phyloP scores from a whole-genome alignment of 805 yeast species.

The Debaryomyces tyrocola region DNA sequence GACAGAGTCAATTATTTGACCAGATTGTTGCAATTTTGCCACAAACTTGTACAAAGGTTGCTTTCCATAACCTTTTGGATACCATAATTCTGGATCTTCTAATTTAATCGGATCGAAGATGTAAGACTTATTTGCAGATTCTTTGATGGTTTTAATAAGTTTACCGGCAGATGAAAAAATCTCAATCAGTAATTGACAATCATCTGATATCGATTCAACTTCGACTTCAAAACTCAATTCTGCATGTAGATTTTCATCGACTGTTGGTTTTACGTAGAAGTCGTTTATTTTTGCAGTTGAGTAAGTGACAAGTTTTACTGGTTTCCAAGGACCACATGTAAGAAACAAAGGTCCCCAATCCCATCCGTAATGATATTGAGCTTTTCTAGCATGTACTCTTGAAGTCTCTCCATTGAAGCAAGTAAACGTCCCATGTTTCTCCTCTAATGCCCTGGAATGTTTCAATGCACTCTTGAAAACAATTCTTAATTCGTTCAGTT shows the following conservation, averaged over 20 bases:
- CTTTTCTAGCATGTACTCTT: slow-evolving; percentile 47
- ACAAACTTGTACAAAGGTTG: slow-evolving; percentile 31
- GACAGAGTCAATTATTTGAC: slow-evolving; percentile 9
- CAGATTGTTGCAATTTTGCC: slow-evolving; percentile 8
- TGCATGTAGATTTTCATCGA: slow-evolving; percentile 5
- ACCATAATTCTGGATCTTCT: slow-evolving; percentile 39
- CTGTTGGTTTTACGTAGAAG: slow-evolving; percentile 13
- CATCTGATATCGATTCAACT: neutral
- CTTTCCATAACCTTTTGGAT: slow-evolving; percentile 37
- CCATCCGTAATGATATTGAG: slow-evolving; percentile 59
- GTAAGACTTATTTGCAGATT: neutral
- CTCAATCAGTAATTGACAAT: slow-evolving; percentile 4
- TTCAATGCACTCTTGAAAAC: slow-evolving; percentile 38
- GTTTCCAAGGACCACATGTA: slow-evolving; percentile 47
- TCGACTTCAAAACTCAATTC: slow-evolving; percentile 10
- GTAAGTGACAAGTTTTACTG: slow-evolving; percentile 27
- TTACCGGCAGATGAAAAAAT: slow-evolving; percentile 14
- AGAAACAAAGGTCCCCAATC: slow-evolving; percentile 54
- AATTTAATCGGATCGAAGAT: slow-evolving; percentile 9
- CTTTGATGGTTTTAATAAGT: neutral
- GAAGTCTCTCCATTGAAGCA: slow-evolving; percentile 45
- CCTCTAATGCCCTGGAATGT: slow-evolving; percentile 32
- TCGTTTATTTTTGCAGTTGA: slow-evolving; percentile 12
- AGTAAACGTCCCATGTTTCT: slow-evolving; percentile 22
- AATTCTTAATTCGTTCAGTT: slow-evolving; percentile 32